These are phyloP conservation scores for Tetrahymena elliotti DNA, from an alignment of 73 alveolate species.

Conservation along the genomic window DNA sequence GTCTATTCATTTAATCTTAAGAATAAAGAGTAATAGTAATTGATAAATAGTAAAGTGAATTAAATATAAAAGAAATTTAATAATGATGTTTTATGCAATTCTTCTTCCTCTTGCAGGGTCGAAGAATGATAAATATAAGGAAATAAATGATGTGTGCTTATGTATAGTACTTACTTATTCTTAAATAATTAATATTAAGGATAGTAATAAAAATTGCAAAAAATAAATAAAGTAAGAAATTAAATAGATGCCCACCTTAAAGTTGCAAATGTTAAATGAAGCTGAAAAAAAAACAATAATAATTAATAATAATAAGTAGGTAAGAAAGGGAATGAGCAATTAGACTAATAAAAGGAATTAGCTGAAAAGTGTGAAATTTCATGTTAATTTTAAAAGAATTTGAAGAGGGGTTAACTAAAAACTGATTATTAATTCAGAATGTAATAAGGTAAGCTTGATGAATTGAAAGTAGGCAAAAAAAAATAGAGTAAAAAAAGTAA, in stretches of 20 bases:
- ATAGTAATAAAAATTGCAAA: background rate
- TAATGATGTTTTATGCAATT: background rate
- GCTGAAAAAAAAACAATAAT: background rate
- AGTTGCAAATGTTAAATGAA: background rate
- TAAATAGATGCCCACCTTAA: background rate
- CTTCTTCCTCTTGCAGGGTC: background rate
- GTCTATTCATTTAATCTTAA: too few species aligned
- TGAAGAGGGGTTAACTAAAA: background rate
- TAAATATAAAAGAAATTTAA: background rate
- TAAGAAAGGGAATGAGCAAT: background rate
- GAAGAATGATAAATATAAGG: background rate
- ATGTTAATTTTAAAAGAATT: background rate
- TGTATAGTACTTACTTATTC: background rate
- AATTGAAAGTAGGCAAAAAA: background rate
- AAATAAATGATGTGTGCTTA: background rate
- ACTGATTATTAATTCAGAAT: background rate
- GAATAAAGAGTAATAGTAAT: too few species aligned
- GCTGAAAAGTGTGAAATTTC: background rate
- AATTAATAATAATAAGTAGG: too few species aligned
- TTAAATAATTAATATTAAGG: background rate
- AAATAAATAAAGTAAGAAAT: too few species aligned
- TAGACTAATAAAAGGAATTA: background rate
- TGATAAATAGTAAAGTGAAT: too few species aligned
- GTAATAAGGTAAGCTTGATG: background rate
- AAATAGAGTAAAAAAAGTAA: background rate